phyloP scores from a whole-genome alignment of 2,329 filamentous ascomycete species.

The Alternaria gansuensis region DNA sequence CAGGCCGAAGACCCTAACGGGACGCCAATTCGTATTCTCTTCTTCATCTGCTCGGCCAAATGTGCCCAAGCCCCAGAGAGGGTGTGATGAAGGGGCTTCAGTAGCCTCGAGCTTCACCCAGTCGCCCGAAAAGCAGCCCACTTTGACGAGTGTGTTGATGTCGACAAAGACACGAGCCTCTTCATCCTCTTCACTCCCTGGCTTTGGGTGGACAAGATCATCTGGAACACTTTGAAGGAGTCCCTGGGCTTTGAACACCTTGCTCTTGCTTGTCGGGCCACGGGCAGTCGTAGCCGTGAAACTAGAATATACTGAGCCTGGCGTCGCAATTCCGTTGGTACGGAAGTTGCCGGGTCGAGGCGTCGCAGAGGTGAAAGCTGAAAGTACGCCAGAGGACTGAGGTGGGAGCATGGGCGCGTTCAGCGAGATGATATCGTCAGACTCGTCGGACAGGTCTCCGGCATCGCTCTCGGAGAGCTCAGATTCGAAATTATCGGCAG shows the following conservation, averaged over 20 bases:
- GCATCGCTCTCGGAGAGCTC: conserved; percentile 71
- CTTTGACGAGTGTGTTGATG: conserved; percentile 81
- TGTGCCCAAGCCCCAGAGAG: conserved; percentile 72
- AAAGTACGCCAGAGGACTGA: conserved; percentile 80
- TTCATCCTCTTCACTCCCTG: conserved; percentile 83
- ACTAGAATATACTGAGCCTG: conserved; percentile 87
- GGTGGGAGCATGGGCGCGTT: conserved; percentile 79
- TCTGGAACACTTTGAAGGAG: conserved; percentile 76
- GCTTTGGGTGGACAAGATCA: conserved; percentile 85
- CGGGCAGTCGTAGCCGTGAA: conserved; percentile 86
- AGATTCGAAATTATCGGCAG: conserved; percentile 59
- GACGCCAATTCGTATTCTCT: conserved; percentile 74
- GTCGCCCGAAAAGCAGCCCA: conserved; percentile 96
- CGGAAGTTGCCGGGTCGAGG: conserved; percentile 77
- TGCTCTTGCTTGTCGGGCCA: conserved; percentile 72
- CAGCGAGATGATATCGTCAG: conserved; percentile 92
- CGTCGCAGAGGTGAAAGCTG: conserved; percentile 80
- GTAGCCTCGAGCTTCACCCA: conserved; percentile 88
- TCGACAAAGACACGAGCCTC: conserved; percentile 89
- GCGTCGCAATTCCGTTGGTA: conserved; percentile 78
- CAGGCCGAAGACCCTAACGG: conserved; percentile 87
- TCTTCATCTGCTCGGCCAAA: conserved; percentile 71
- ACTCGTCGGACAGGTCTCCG: conserved; percentile 88
- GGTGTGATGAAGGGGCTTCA: conserved; percentile 75
- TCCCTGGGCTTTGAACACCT: conserved; percentile 84